A percentile compares a stretch with the other conserved stretches of the same genome.
These are phyloP conservation scores for Botryosphaeria dothidea DNA, from an alignment of 2,329 filamentous ascomycete species.

Conservation along the genomic window DNA sequence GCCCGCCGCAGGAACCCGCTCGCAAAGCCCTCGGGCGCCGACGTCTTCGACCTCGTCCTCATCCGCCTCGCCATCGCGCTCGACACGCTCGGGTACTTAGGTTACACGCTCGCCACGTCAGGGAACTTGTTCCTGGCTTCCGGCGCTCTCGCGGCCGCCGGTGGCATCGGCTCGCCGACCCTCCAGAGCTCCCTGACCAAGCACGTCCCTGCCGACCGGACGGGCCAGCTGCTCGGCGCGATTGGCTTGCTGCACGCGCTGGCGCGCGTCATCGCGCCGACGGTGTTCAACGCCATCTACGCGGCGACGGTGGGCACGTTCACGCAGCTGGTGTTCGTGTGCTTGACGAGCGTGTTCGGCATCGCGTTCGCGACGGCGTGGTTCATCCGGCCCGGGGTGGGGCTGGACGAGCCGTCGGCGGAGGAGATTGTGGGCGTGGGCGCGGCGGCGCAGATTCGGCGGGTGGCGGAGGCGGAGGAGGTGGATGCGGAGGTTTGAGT, in stretches of 20 bases:
- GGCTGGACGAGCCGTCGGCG: neutral
- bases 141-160: slow-evolving; percentile 73
- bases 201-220: slow-evolving; percentile 78
- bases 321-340: slow-evolving; percentile 80
- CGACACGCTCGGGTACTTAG: slow-evolving; percentile 73
- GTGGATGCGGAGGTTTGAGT: neutral
- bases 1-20: neutral
- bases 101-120: slow-evolving; percentile 68
- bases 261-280: slow-evolving; percentile 74
- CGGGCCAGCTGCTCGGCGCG: slow-evolving; percentile 86
- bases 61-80: slow-evolving; percentile 75
- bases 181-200: slow-evolving; percentile 85
- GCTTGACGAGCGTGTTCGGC: slow-evolving; percentile 67
- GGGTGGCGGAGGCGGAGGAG: neutral
- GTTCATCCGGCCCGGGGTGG: slow-evolving; percentile 58
- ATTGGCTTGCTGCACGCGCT: slow-evolving; percentile 83
- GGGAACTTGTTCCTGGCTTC: slow-evolving; percentile 68
- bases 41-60: slow-evolving; percentile 73
- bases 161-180: slow-evolving; percentile 82
- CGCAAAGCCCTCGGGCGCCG: slow-evolving; percentile 64
- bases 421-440: neutral
- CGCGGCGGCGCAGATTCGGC: neutral
- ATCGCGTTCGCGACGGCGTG: slow-evolving; percentile 67
- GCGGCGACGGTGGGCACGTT: slow-evolving; percentile 75
- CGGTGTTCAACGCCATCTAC: slow-evolving; percentile 85